Base-by-base conservation (phyloP, 768 basidiomycete species). In the Lentinula boryana region DNA sequence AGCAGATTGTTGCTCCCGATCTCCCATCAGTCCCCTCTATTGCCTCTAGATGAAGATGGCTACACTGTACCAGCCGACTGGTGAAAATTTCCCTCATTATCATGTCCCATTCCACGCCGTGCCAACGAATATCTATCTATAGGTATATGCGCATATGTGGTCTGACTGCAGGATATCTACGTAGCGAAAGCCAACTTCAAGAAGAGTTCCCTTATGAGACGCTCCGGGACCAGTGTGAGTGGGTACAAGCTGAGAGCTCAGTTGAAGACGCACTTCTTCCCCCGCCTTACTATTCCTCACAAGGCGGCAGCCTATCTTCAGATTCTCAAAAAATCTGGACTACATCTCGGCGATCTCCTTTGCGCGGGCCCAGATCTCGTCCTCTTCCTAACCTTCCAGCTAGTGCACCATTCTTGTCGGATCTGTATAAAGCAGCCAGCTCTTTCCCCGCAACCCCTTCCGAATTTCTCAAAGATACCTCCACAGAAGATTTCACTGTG, bases 31-130 rank as follows among this genome's bases (percentile, higher is more conserved):
- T 84, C 76, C 66, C 77, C 76, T 15, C 87, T 90, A 65, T 71
- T 93, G 65, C 85, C 89, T 8, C 76, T 91, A 15, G 91, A 94
- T 65, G 85, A 81, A 62, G 92, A 93, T 64, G 91, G 90, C 2
- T 80, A 85, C 64, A 86, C 88, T 62, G 68, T 92, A 13, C 89
- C 91, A 1, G 74, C 86, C 23, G 91, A 93, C 74, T 94, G 92
- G 91, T 56, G 9, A 56, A 32, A 43, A 16, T 16, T 12, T 12
- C 18, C 15, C 18, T 32, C 16, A 16, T n/a, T 31, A 15, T 35
- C 40, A 12, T 27, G 32, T n/a, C 5, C 3, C 12, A 9, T 13
- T 5, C 5, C 7, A 31, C 3, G 10, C 27, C 18, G 9, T 15
- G 50, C n/a, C 12, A 27, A 35, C 6, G n/a, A 7, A 32, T 35